A percentile compares a stretch with the other conserved stretches of the same genome.
phyloP scores from a whole-genome alignment of 1,139 yeast genomes.

The Lipomyces yarrowii region DNA sequence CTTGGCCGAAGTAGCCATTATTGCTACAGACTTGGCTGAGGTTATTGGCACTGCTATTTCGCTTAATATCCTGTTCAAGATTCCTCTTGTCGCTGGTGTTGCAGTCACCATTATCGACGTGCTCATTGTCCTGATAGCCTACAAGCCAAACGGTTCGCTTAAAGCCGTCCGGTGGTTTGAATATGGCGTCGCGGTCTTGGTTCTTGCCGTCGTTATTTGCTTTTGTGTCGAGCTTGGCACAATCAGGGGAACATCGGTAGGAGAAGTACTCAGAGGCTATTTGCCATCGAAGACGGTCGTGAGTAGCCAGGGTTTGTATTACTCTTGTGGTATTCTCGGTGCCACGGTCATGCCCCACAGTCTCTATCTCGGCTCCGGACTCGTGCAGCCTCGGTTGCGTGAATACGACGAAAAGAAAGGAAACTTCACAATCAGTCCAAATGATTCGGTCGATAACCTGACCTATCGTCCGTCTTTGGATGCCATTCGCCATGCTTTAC shows the following conservation, averaged over 20 bases:
- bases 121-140: constrained; percentile 79
- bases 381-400: constrained; percentile 84
- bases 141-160: constrained; percentile 85
- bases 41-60: constrained; percentile 94
- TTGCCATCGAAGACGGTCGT: constrained; percentile 74
- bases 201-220: constrained; percentile 80
- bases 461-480: constrained; percentile 65
- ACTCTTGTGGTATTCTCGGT: constrained; percentile 88
- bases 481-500: constrained; percentile 71
- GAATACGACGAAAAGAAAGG: constrained; percentile 78
- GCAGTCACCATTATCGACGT: constrained; percentile 83
- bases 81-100: constrained; percentile 82
- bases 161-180: constrained; percentile 79
- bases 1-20: constrained; percentile 84
- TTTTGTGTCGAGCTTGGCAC: constrained; percentile 76
- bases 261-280: constrained; percentile 61
- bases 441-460: constrained; percentile 40
- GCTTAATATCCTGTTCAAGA: constrained; percentile 71
- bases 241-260: constrained; percentile 52
- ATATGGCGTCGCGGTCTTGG: constrained; percentile 73
- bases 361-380: constrained; percentile 85
- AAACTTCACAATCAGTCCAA: constrained; percentile 44
- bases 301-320: constrained; percentile 78
- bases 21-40: constrained; percentile 92
- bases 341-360: constrained; percentile 99